Evolutionary conservation across 805 yeast genomes (phyloP), one percentile per base, ranked within the genome.

Genomic region (Metschnikowia vanudenii): DNA sequence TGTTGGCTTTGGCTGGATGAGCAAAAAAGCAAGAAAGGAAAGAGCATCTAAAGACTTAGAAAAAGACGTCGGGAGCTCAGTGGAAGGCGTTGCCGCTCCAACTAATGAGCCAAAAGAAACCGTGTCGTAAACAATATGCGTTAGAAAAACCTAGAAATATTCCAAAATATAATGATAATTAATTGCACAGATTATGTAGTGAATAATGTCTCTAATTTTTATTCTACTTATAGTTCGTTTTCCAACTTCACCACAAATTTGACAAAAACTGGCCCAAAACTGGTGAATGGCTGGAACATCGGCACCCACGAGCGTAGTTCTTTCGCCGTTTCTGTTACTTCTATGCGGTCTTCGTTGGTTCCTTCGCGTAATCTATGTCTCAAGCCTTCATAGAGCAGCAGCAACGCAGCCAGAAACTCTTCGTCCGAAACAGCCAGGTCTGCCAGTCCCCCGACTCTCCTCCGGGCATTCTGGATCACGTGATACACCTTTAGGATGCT

Each of bases 221-320:
- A 11, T 17, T 16, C 16, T 9, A 13, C 2, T 30, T 37, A 38
- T 18, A 50, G 37, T 41, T 50, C 54, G 32, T 22, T 37, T 24
- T 65, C 64, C 10, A 82, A 59, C 18, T 63, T 67, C n/a, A 63
- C 63, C 1, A 73, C 71, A 59, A 82, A 83, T 18, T 66, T 70
- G n/a, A 67, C 59, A 56, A 80, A 85, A 1, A 67, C 58, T 0
- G 76, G 67, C 43, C 77, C 69, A 58, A 82, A 85, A 24, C 71
- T 69, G 2, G 73, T 64, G 39, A 84, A 59, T 16, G 75, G 76
- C 52, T 74, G 73, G 56, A 85, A 83, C 14, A 82, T 62, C 0
- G 83, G 82, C 39, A 69, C 63, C 42, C 83, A 55, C 4, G 70
- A 71, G 18, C 71, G 65, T 60, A 85, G 66, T 24, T 73, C 70